Evolutionary conservation across 768 basidiomycete species (phyloP).

Genomic region (Pleurotus platypus): DNA sequence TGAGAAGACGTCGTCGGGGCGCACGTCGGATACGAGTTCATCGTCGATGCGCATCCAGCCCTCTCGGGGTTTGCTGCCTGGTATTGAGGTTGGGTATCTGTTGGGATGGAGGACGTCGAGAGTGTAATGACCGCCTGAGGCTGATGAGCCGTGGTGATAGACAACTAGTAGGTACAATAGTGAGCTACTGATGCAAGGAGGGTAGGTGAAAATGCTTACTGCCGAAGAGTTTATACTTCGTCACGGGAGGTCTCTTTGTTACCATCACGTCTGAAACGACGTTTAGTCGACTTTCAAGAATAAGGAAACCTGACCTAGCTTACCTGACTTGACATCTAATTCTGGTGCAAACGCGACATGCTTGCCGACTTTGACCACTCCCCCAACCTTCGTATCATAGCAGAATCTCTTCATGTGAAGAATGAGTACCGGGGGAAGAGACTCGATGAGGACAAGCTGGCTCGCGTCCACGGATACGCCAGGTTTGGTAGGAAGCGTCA

Average conservation of each 20-base stretch:
- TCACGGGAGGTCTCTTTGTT: conserved; percentile 38
- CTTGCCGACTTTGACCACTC: conserved; percentile 86
- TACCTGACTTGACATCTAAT: conserved; percentile 72
- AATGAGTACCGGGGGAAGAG: conserved; percentile 79
- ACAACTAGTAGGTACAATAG: conserved; percentile 45
- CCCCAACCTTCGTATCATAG: conserved; percentile 72
- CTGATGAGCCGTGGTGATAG: conserved; percentile 91
- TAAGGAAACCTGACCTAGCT: conserved; percentile 15
- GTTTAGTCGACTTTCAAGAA: background rate
- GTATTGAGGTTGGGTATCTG: conserved; percentile 37
- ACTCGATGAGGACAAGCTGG: conserved; percentile 65
- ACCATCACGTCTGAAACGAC: conserved; percentile 53
- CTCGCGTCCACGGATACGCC: conserved; percentile 66
- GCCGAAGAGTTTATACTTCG: conserved; percentile 80
- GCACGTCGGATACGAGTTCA: conserved; percentile 77
- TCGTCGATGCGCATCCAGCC: conserved; percentile 95
- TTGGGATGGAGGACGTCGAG: conserved; percentile 81
- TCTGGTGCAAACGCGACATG: conserved; percentile 74
- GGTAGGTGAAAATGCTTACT: conserved; percentile 39
- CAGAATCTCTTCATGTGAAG: conserved; percentile 90
- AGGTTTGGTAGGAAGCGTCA: conserved; percentile 54
- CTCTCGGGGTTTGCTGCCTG: conserved; percentile 42
- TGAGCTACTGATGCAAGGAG: background rate
- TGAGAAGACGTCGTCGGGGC: conserved; percentile 70
- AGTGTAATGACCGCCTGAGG: conserved; percentile 94